Base-by-base conservation (phyloP, 2,329 filamentous ascomycete species). In the Penicillium sp. region DNA sequence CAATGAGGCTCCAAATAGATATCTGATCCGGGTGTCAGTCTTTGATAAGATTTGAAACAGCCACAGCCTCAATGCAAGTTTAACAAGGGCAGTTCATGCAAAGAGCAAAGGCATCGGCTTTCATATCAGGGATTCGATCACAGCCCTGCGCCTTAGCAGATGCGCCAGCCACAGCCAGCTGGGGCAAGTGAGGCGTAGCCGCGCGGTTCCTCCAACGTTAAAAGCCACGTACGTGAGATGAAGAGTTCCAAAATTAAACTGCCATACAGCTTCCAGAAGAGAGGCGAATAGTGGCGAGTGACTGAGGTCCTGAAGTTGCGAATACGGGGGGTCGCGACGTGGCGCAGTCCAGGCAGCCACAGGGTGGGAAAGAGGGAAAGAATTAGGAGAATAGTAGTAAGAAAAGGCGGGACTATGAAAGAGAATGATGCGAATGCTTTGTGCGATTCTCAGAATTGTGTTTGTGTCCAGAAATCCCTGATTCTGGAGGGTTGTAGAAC, bases 151-250 rank as follows among this genome's bases (percentile, higher is more conserved):
- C 49, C 47, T 51, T 24, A 13, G 17, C 47, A 47, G 2, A 35
- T 24, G 30, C 37, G 35, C 33, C 1, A 38, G 35, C 35, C 30
- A 26, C n/a, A 2, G 19, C 28, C 12, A 26, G 35, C 17, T 53
- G 30, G n/a, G 3, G 3, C 12, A 22, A 13, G 6, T 49, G 45
- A 51, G 24, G 28, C 49, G 13, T 38, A 54, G 7, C 30, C 35
- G 19, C 51, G 13, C 24, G 24, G 35, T 10, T 28, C 51, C 40
- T 37, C 35, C 22, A 26, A 37, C 9, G 15, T 3, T 26, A 13
- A 28, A 40, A 40, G 51, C 35, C 35, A 54, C 51, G 51, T 54
- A 54, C 51, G 51, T 54, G 51, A 37, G 30, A 51, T 37, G 26
- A n/a, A 28, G 17, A 40, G 19, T 54, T 28, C 33, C 51, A 54